Base-by-base conservation (phyloP, 257 asterid species). In the Capsicum rhomboideum region DNA sequence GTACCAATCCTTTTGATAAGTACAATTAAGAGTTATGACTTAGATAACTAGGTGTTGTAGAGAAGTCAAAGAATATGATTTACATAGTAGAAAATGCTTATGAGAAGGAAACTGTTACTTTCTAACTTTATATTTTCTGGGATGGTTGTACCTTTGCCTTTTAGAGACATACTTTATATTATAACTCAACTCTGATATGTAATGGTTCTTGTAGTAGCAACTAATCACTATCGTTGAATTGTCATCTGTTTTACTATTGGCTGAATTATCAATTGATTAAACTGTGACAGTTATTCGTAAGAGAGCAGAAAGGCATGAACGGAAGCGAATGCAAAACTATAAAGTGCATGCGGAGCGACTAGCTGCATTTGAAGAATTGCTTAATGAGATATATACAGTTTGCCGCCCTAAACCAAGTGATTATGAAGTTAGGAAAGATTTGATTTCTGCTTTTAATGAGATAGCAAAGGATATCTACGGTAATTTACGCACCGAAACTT, bases 391-490 rank as follows among this genome's bases (percentile, higher is more conserved):
- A 85, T 93, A 89, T 84, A 83, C 40, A 55, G 86, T 26, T 83
- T 89, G 89, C 20, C 95, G 93, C 58, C 98, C 98, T 75, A 91
- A 86, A 46, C 89, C 89, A 78, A 63, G 84, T 80, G 98, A 95
- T 68, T 95, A 95, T 87, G 89, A 87, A 49, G 91, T 56, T 55
- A 91, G 98, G 40, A 93, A 82, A 87, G 92, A 93, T 54, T 83
- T 95, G 82, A 63, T 95, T 86, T 90, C 87, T 66, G 92, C 92
- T 79, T 93, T 95, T 63, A 95, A 95, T 79, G 97, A 88, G 83
- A 92, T 95, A 66, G 93, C 98, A 16, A 92, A 92, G 90, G 97
- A 93, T 83, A 82, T 95, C 49, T 95, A 89, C 90, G 97, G 97
- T 95, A 91, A 87, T 61, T n/a, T 64, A 54, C 67, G 20, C 81